Percentiles rank a stretch among this genome's conserved stretches.
These are phyloP conservation scores for Pseudozyma thailandica DNA, from an alignment of 1,284 basidiomycete species.

Conservation along the genomic window DNA sequence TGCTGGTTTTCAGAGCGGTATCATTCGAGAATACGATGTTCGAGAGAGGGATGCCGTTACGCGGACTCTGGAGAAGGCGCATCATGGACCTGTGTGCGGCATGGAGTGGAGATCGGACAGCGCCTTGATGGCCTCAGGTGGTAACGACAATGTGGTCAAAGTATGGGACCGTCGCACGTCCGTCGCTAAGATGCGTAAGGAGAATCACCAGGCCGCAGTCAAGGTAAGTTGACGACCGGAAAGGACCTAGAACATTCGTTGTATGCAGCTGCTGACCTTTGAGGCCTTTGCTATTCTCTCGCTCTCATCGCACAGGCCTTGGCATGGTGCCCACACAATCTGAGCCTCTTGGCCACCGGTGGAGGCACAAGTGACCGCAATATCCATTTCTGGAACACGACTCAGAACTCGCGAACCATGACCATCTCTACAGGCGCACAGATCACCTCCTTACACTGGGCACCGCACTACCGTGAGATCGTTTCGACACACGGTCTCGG, in stretches of 20 bases:
- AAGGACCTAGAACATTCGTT: background rate
- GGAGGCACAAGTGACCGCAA: slow-evolving; percentile 94
- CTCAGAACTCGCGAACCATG: slow-evolving; percentile 61
- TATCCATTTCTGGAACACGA: slow-evolving; percentile 83
- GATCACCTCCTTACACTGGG: slow-evolving; percentile 90
- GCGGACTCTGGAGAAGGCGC: slow-evolving; percentile 61
- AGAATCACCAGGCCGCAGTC: slow-evolving; percentile 69
- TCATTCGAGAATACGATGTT: slow-evolving; percentile 66
- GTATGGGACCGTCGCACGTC: slow-evolving; percentile 87
- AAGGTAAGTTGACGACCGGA: slow-evolving; percentile 23
- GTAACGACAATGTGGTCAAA: slow-evolving; percentile 95
- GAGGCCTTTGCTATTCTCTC: background rate
- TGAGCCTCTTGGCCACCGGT: slow-evolving; percentile 88
- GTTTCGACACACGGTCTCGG: slow-evolving; percentile 84
- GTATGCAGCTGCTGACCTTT: background rate
- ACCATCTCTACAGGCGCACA: slow-evolving; percentile 73
- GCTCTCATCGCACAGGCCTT: slow-evolving; percentile 72
- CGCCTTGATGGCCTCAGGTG: slow-evolving; percentile 88
- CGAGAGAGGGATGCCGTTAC: slow-evolving; percentile 59
- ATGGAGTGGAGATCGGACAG: slow-evolving; percentile 69
- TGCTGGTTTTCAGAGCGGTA: slow-evolving; percentile 61
- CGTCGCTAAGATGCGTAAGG: slow-evolving; percentile 92
- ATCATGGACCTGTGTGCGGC: slow-evolving; percentile 62
- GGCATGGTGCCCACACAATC: slow-evolving; percentile 97
- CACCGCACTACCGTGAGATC: slow-evolving; percentile 88